Percentiles rank a stretch among this genome's conserved stretches.
Conservation (phyloP, 805 yeast species). For the Metschnikowia dekortorum region DNA sequence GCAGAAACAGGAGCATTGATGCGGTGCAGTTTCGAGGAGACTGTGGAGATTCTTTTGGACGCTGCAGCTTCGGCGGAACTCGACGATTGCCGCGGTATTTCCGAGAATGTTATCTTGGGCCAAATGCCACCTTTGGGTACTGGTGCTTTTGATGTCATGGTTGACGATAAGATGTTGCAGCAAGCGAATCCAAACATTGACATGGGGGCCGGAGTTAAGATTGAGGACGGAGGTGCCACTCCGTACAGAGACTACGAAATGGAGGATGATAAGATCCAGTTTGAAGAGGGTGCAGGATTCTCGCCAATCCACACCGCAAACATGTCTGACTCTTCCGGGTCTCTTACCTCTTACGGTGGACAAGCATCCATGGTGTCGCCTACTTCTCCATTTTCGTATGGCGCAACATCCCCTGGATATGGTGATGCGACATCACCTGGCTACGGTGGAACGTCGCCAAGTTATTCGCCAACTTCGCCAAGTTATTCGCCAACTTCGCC, state of each 20-base stretch:
- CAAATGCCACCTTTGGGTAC: conserved; percentile 99
- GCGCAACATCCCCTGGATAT: conserved; percentile 45
- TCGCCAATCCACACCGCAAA: conserved; percentile 92
- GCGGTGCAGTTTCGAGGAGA: conserved; percentile 99
- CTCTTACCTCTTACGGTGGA: conserved; percentile 87
- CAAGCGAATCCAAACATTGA: conserved; percentile 47
- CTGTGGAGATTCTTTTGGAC: conserved; percentile 94
- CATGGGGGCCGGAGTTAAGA: conserved; percentile 29
- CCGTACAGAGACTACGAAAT: conserved; percentile 73
- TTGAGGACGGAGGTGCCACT: conserved; percentile 73
- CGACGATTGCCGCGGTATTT: conserved; percentile 97
- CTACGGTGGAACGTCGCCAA: conserved; percentile 29
- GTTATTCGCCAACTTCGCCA: conserved; percentile 19
- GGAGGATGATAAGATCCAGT: conserved; percentile 57
- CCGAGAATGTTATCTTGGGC: conserved; percentile 95
- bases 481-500: conserved; percentile 68
- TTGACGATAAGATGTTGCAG: conserved; percentile 83
- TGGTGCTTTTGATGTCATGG: conserved; percentile 93
- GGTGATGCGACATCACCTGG: conserved; percentile 49
- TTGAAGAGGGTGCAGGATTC: conserved; percentile 75
- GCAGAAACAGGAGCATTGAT: conserved; percentile 98
- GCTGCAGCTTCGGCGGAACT: conserved; percentile 98
- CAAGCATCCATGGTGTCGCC: conserved; percentile 47
- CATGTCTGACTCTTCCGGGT: conserved; percentile 70
- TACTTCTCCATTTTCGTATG: conserved; percentile 54